Base-by-base conservation (phyloP, 441 rosid genomes). In the Codiaeum variegatum region DNA sequence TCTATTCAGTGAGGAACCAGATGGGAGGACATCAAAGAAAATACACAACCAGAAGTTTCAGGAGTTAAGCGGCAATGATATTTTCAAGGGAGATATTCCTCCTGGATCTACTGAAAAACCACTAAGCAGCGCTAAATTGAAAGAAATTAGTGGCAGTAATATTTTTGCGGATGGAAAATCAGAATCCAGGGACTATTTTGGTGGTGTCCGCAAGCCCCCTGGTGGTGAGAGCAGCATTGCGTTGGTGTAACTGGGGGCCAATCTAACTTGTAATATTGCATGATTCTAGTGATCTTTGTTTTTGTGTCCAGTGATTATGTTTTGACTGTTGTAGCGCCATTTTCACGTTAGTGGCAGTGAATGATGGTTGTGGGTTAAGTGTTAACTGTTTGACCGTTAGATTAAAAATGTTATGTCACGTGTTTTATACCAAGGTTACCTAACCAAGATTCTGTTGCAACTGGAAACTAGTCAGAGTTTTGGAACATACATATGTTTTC, bases 191-290 rank as follows among this genome's bases (percentile, higher is more conserved):
- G 97, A 90, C 86, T 90, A 85, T 82, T 80, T 91, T 31, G 94
- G 97, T 0, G 98, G 98, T 1, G 93, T 91, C 9, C 94, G 97
- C 79, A 91, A 91, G 82, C 96, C 98, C 23, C 98, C 98, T 0
- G 97, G 98, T 0, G 98, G 98, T 0, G 93, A 90, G 74, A 89
- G 96, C 80, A 93, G 92, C 90, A 90, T 90, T 60, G 84, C 94
- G 19, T 77, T 90, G 83, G 87, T 90, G 62, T 92, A 76, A 81
- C 72, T 38, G 3, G 88, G 88, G 44, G 23, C 18, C 52, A 66
- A 38, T 75, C 74, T 44, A 70, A 71, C 74, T 46, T 42, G 18
- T n/a, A 26, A 3, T 64, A 42, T 31, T 51, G 62, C 75, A 19
- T 52, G 8, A 36, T 72, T 61, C 28, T 9, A 56, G 56, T 47